Conservation (phyloP, 495 filamentous ascomycete species). For the Aspergillus indologenus region DNA sequence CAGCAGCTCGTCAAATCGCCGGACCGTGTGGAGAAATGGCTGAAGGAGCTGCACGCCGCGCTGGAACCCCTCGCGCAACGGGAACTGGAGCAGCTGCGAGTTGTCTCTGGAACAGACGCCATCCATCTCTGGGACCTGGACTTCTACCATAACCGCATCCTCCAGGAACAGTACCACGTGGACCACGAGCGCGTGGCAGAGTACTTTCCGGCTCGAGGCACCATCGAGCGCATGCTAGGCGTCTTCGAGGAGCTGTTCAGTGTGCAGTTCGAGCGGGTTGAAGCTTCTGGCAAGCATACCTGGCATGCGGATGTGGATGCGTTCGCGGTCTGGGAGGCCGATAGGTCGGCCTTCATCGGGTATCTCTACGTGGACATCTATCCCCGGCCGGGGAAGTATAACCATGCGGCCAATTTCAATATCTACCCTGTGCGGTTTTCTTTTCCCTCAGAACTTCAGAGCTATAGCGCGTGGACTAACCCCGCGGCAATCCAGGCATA, state of each 20-base stretch:
- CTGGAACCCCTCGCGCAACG: background rate
- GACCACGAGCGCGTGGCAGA: background rate
- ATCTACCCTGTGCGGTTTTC: background rate
- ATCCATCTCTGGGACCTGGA: conserved; percentile 2
- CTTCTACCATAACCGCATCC: conserved; percentile 2
- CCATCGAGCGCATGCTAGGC: background rate
- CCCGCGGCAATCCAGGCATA: background rate
- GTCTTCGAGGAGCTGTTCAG: background rate
- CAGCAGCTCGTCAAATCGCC: background rate
- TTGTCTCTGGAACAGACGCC: background rate
- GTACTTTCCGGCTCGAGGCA: background rate
- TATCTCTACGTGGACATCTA: background rate
- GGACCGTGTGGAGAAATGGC: background rate
- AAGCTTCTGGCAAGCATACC: background rate
- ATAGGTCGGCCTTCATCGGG: background rate
- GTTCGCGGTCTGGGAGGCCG: background rate
- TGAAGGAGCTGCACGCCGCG: background rate
- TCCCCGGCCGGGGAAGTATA: conserved; percentile 3
- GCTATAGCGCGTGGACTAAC: background rate
- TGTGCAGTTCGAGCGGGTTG: background rate
- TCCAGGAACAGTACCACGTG: background rate
- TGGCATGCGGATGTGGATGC: background rate
- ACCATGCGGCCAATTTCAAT: conserved; percentile 4
- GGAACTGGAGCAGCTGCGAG: background rate
- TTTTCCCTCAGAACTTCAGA: background rate